Evolutionary conservation across 2,329 filamentous ascomycete species (phyloP).

Genomic region (Calonectria fujianensis): DNA sequence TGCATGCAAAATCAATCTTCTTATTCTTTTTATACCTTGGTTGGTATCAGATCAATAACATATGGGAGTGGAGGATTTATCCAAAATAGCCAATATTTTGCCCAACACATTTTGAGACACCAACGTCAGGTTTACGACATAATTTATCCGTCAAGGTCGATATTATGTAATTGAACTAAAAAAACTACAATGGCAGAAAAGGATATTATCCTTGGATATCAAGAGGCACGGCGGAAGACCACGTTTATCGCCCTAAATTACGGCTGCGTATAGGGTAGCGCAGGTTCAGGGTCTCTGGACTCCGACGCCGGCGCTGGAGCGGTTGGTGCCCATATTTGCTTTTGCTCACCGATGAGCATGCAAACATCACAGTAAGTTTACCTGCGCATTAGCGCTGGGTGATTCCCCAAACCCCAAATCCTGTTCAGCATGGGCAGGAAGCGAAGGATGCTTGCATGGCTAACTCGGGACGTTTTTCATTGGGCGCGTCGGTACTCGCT

Average conservation of each 20-base stretch:
- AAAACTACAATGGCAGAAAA: not conserved
- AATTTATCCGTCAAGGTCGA: not conserved
- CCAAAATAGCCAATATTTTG: not conserved
- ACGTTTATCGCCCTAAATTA: not conserved
- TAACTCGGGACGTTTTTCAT: not conserved
- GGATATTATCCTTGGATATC: not conserved
- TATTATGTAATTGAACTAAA: not conserved
- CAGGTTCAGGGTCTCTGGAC: not conserved
- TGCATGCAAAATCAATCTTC: not conserved
- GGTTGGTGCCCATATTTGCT: conserved; percentile 14
- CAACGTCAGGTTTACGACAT: not conserved
- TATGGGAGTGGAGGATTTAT: too few relatives aligned
- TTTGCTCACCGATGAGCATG: conserved; percentile 14
- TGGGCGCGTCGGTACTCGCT: conserved; percentile 19
- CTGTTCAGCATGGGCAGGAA: conserved; percentile 1
- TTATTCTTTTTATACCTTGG: not conserved
- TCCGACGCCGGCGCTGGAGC: conserved; percentile 17
- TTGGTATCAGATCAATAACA: not conserved
- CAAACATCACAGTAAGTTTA: conserved; percentile 8
- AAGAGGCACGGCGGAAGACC: too few relatives aligned
- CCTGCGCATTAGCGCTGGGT: conserved; percentile 11
- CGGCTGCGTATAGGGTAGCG: not conserved
- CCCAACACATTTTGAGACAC: not conserved
- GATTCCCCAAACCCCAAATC: conserved; percentile 15
- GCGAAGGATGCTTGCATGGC: conserved; percentile 15